These are phyloP conservation scores for Avena atlantica DNA, from an alignment of 176 grass and related monocot genomes.

Conservation along the genomic window DNA sequence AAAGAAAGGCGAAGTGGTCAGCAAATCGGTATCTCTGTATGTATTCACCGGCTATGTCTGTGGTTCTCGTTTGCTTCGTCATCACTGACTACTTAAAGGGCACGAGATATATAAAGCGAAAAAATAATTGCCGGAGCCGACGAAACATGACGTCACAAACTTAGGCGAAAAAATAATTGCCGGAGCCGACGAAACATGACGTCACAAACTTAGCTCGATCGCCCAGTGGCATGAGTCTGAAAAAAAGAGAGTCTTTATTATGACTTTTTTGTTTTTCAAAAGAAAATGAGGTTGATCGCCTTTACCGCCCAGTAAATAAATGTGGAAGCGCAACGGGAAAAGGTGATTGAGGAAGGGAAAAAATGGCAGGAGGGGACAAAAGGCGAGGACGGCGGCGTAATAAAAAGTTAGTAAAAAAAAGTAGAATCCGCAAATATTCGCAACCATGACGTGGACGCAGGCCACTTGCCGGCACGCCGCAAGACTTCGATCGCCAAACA, in stretches of 20 bases:
- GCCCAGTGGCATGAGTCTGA: too few species aligned
- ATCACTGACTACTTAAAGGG: background rate
- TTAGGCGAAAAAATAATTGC: background rate
- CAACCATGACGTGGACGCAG: background rate
- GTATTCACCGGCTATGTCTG: background rate
- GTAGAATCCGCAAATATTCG: background rate
- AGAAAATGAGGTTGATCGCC: background rate
- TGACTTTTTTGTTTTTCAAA: background rate
- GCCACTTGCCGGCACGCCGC: background rate
- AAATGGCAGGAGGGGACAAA: background rate
- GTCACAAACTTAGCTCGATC: background rate
- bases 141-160: conserved; percentile 11
- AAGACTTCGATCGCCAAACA: background rate
- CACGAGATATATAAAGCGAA: background rate
- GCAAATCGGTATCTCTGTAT: background rate
- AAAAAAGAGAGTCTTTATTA: too few species aligned
- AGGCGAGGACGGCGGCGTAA: background rate
- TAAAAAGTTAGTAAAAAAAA: too few species aligned
- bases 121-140: background rate
- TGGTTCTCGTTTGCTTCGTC: background rate
- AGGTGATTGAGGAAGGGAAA: background rate
- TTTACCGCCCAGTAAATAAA: background rate
- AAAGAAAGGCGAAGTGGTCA: background rate
- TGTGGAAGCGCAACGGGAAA: background rate
- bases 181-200: background rate